Conservation (phyloP, 306 rosid genomes). For the Elaeagnus macrophylla region DNA sequence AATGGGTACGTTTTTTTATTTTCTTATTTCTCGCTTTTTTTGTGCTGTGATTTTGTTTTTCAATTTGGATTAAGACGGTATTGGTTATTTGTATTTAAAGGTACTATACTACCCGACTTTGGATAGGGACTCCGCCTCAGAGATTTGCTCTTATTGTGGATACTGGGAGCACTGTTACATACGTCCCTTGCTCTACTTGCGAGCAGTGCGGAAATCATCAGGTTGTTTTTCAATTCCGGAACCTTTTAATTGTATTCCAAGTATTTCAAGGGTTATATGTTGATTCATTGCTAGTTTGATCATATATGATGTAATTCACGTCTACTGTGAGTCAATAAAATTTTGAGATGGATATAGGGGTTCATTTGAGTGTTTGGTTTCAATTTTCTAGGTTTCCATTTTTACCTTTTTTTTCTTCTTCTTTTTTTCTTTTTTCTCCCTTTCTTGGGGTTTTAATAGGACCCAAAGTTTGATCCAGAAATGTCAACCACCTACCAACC, state of each 20-base stretch:
- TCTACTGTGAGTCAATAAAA: neutral
- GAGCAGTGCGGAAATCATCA: conserved; percentile 69
- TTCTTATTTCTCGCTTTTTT: conserved; percentile 3
- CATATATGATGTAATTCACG: neutral
- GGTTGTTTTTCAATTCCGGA: conserved; percentile 17
- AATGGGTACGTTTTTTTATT: conserved; percentile 46
- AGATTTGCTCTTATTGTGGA: conserved; percentile 85
- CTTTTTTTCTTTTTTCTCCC: neutral
- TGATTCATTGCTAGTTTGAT: neutral
- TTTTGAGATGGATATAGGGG: neutral
- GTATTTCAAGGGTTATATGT: neutral
- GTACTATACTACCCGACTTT: conserved; percentile 79
- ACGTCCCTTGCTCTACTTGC: conserved; percentile 85
- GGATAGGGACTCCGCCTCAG: conserved; percentile 98
- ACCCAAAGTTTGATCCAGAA: conserved; percentile 80
- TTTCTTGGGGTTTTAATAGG: conserved; percentile 34
- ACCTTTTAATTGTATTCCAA: neutral
- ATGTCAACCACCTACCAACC: conserved; percentile 62
- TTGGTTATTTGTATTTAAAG: conserved; percentile 25
- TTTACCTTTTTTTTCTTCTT: neutral
- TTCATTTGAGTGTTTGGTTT: neutral
- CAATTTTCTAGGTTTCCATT: neutral
- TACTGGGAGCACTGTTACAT: conserved; percentile 93
- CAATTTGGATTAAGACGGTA: neutral
- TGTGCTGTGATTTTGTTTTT: neutral